phyloP scores from a whole-genome alignment of 176 grass and related monocot species.

The Musa schizocarpa region DNA sequence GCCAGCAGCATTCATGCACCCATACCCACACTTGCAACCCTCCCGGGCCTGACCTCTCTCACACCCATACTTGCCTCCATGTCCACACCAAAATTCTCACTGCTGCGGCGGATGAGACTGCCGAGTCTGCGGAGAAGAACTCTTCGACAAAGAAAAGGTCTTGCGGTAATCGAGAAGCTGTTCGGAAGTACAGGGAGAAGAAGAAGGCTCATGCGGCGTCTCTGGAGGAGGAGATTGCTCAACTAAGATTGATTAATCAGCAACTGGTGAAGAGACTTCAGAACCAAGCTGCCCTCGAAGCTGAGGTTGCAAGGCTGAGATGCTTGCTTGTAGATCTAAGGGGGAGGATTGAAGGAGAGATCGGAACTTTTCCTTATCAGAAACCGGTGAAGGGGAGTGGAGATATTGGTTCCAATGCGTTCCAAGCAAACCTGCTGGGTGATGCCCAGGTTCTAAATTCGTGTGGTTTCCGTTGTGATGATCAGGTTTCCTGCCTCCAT shows the following conservation, averaged over 20 bases:
- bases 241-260: conserved; percentile 37
- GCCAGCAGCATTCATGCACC: conserved; percentile 48
- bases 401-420: conserved; percentile 15
- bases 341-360: conserved; percentile 70
- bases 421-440: conserved; percentile 25
- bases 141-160: conserved; percentile 38
- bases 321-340: conserved; percentile 64
- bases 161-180: conserved; percentile 42
- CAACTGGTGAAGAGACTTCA: conserved; percentile 59
- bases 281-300: conserved; percentile 40
- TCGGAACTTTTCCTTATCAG: conserved; percentile 75
- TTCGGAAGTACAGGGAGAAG: conserved; percentile 70
- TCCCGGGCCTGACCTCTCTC: conserved; percentile 34
- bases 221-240: conserved; percentile 44
- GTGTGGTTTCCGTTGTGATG: conserved; percentile 70
- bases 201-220: conserved; percentile 51
- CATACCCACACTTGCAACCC: conserved; percentile 85
- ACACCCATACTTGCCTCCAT: conserved; percentile 74
- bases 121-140: conserved; percentile 26
- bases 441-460: conserved; percentile 51
- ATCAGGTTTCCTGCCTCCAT: conserved; percentile 61
- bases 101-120: conserved; percentile 20
- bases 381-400: conserved; percentile 31
- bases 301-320: conserved; percentile 44
- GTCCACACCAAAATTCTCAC: conserved; percentile 67